These are phyloP conservation scores for Discostella pseudostelligera DNA, from an alignment of 108 stramenopile species.

Conservation along the genomic window DNA sequence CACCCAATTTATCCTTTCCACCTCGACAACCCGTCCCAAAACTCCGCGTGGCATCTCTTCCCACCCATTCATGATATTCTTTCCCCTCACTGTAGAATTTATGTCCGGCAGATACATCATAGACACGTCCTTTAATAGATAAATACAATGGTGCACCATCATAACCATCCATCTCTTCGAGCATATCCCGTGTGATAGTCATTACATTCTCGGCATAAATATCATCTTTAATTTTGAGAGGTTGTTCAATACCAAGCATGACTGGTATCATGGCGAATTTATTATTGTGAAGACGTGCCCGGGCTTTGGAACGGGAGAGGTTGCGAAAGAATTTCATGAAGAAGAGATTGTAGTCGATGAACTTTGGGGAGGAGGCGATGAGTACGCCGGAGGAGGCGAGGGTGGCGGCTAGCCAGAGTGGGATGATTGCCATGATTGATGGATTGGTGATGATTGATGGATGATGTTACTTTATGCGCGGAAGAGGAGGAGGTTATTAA, in stretches of 20 bases:
- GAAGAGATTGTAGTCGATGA: conserved; percentile 51
- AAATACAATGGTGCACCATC: conserved; percentile 64
- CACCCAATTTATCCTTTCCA: conserved; percentile 46
- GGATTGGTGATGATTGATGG: not conserved
- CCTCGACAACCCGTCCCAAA: conserved; percentile 69
- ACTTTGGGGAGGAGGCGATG: too few relatives aligned
- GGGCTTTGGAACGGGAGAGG: conserved; percentile 65
- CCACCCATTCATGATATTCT: conserved; percentile 69
- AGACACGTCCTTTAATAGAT: conserved; percentile 68
- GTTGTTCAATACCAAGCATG: conserved; percentile 51
- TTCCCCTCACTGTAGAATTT: conserved; percentile 69
- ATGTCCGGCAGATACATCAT: conserved; percentile 65
- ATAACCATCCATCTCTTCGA: conserved; percentile 59
- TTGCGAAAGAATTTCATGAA: conserved; percentile 86
- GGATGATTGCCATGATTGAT: conserved; percentile 12
- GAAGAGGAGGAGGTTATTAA: too few relatives aligned
- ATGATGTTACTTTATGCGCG: too few relatives aligned
- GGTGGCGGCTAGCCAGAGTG: conserved; percentile 34
- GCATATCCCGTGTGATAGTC: conserved; percentile 58
- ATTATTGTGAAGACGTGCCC: conserved; percentile 53
- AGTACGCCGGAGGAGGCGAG: conserved; percentile 29
- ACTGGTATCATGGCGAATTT: conserved; percentile 54
- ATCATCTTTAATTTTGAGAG: conserved; percentile 44
- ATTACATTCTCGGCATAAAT: conserved; percentile 44
- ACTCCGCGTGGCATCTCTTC: conserved; percentile 72